phyloP scores from a whole-genome alignment of 306 rosid species.

The Comarum palustre region DNA sequence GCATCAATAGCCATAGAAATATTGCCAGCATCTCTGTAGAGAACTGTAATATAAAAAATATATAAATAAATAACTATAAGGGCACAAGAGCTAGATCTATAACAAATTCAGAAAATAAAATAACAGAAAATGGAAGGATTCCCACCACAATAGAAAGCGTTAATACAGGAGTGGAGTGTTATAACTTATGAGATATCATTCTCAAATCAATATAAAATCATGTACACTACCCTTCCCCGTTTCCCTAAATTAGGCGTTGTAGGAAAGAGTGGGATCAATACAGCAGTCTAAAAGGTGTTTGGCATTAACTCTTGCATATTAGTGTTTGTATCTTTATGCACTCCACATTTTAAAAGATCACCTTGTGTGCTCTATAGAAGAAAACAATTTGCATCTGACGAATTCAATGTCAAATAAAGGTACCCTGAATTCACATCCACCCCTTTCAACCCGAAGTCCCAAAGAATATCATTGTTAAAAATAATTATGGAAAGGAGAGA shows the following conservation, averaged over 20 bases:
- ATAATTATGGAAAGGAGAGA: not conserved
- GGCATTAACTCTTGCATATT: not conserved
- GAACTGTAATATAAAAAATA: constrained; percentile 44
- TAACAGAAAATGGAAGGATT: not conserved
- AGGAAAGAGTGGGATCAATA: not conserved
- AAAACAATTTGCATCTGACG: not conserved
- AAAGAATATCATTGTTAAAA: not conserved
- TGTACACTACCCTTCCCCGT: not conserved
- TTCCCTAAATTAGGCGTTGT: not conserved
- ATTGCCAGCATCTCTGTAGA: constrained; percentile 93
- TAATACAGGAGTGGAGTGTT: too few relatives aligned
- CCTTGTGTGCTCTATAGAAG: not conserved
- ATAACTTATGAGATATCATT: not conserved
- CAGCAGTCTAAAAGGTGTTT: not conserved
- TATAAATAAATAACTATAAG: constrained; percentile 1
- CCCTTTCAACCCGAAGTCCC: not conserved
- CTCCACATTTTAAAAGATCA: not conserved
- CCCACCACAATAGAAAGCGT: not conserved
- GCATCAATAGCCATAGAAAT: constrained; percentile 80
- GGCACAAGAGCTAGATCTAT: constrained; percentile 21
- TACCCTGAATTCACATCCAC: not conserved
- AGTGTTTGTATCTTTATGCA: not conserved
- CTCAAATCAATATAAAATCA: not conserved
- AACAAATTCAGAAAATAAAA: not conserved
- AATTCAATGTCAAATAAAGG: not conserved